Evolutionary conservation across 306 rosid genomes (phyloP).

Genomic region (Rosa chinensis): DNA sequence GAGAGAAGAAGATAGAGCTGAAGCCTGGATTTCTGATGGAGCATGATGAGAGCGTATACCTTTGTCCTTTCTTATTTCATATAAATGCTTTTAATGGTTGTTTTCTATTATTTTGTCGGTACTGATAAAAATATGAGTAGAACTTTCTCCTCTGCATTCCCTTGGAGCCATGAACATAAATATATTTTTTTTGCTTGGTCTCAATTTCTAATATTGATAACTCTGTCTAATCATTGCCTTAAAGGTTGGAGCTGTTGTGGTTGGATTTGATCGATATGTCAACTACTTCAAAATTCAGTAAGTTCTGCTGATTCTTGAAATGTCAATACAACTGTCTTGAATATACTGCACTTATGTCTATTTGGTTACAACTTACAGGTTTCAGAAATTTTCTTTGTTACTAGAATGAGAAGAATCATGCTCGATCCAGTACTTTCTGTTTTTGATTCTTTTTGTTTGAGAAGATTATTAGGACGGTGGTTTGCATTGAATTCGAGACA

Average conservation of each 20-base stretch:
- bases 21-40: slow-evolving; percentile 95
- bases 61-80: slow-evolving; percentile 31
- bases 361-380: background rate
- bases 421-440: slow-evolving; percentile 20
- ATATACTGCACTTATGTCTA: background rate
- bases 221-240: slow-evolving; percentile 25
- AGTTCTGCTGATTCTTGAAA: slow-evolving; percentile 34
- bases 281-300: slow-evolving; percentile 98
- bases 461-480: slow-evolving; percentile 1
- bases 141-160: slow-evolving; percentile 6
- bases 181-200: background rate
- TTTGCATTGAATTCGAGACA: background rate
- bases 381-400: background rate
- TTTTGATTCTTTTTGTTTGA: background rate
- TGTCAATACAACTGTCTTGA: slow-evolving; percentile 1
- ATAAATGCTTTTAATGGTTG: background rate
- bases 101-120: background rate
- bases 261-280: slow-evolving; percentile 96
- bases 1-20: slow-evolving; percentile 87
- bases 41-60: slow-evolving; percentile 75
- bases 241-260: slow-evolving; percentile 98
- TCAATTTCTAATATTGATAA: slow-evolving; percentile 12
- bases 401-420: slow-evolving; percentile 13
- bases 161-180: background rate
- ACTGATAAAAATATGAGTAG: background rate